Evolutionary conservation across 257 asterid genomes (phyloP), one percentile per base, ranked within the genome.

Genomic region (Solanum bulbocastanum): DNA sequence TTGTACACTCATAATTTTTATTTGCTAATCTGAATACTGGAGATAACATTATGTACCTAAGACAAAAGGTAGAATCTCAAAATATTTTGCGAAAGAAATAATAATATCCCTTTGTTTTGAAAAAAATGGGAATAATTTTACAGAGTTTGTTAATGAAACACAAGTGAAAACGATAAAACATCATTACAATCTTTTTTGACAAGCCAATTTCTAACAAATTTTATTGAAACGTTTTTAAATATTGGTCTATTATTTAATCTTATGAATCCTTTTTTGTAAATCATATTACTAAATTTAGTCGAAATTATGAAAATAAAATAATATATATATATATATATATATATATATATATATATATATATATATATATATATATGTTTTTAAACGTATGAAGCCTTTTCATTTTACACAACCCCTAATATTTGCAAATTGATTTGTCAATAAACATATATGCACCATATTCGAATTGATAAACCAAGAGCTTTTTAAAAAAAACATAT

Each of bases 401-500:
- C 20, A 66, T 27, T 68, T 68, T 6, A 14, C 75, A 27, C 36
- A 3, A 27, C 37, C 37, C 10, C 22, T 27, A 68, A 68, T 68
- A 36, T 36, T 74, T 74, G 9, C 49, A 36, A 74, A 36, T 74
- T 23, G 7, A 74, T 68, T 39, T 5, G 20, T 66, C 1, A 32
- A 16, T 32, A 3, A 32, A 71, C 78, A 71, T 32, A 71, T 22
- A 20, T 58, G 11, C 37, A 68, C 75, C 23, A 71, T 32, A 73
- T 20, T 62, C 27, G 1, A 13, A 44, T 42, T 42, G n/a, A 44
- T 7, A 27, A 27, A 44, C 0, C 11, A 25, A 25, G 4, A 76
- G 22, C 18, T 22, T 12, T 39, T 37, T 0, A 1, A 0, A 23
- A 3, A 2, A 2, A 5, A 0, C 4, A 46, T 46, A 52, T 18